A percentile compares a stretch with the other conserved stretches of the same genome.
Evolutionary conservation across 169 alveolate genomes (phyloP).

Genomic region (Eimeria falciformis): DNA sequence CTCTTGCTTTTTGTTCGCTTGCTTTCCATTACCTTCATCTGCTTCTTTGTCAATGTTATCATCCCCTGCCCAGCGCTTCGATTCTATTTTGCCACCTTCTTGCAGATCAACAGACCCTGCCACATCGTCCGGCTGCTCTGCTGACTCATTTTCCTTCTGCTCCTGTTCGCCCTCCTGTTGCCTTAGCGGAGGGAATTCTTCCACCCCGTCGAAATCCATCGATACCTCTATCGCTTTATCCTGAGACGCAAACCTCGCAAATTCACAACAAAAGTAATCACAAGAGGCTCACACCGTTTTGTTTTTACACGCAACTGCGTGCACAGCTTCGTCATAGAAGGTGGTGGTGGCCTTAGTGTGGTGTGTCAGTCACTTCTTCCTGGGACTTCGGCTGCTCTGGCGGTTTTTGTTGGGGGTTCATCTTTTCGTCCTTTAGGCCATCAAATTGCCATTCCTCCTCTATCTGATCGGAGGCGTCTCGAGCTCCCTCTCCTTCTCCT

Average conservation of each 20-base stretch:
- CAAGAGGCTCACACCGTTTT: neutral
- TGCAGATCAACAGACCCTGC: constrained; percentile 72
- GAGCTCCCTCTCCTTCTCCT: constrained; percentile 73
- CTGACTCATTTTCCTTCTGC: constrained; percentile 16
- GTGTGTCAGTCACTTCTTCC: constrained; percentile 29
- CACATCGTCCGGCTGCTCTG: constrained; percentile 30
- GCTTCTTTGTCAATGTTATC: constrained; percentile 16
- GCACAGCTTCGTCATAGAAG: no score
- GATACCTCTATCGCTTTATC: constrained; percentile 77
- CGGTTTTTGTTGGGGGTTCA: constrained; percentile 52
- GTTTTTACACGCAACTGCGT: no score
- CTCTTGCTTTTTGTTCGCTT: neutral
- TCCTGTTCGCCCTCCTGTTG: constrained; percentile 18
- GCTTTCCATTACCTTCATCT: neutral
- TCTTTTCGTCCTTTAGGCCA: constrained; percentile 65
- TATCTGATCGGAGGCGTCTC: constrained; percentile 59
- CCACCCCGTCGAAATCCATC: constrained; percentile 72
- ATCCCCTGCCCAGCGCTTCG: constrained; percentile 67
- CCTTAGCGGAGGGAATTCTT: constrained; percentile 30
- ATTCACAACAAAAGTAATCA: neutral
- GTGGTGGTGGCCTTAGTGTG: no score
- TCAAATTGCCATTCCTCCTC: constrained; percentile 74
- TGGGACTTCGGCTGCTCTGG: constrained; percentile 56
- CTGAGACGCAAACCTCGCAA: neutral
- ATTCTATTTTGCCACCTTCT: constrained; percentile 75